Base-by-base conservation (phyloP, 768 basidiomycete species). In the Scleroderma bovista region DNA sequence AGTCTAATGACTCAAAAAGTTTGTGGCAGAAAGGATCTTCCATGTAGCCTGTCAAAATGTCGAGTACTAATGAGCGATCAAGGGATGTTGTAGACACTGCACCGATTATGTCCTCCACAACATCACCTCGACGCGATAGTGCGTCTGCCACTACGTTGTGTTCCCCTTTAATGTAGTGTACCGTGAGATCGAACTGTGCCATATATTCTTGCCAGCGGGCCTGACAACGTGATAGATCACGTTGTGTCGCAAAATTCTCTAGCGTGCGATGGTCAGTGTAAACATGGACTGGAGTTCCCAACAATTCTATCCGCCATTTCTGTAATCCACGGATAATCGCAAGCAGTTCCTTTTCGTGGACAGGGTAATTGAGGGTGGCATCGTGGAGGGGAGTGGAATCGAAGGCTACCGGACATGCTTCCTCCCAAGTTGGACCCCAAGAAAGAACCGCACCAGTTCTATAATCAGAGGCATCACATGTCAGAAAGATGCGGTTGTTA, bases 181-280 rank as follows among this genome's bases (percentile, higher is more conserved):
- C 52, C 0, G 24, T 12, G 7, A 48, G n/a, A 36, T 76, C 66
- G 48, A 73, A 78, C 16, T 69, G 56, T 0, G 55, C 47, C 1
- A 79, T 51, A 19, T 68, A 66, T 48, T 75, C 65, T 3, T 69
- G 32, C 76, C 75, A 76, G 0, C 66, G 53, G 0, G 64, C 64
- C 31, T 75, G 58, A 0, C 33, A 6, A 0, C 17, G 31, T 1
- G 52, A 56, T 0, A 59, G 20, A 5, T 50, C 43, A 0, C 10
- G 3, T 29, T 59, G 51, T 0, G 38, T 24, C 0, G 5, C 0
- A 20, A 53, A 58, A 6, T 51, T 50, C 11, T 50, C 46, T 0
- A 69, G 47, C 0, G 66, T 65, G 0, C 49, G 41, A 34, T 71
- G 70, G 33, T 70, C 67, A 8, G 66, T 67, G 36, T 48, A 65